Base-by-base conservation (phyloP, 1,139 yeast species). In the Insectozyma bohioensis region DNA sequence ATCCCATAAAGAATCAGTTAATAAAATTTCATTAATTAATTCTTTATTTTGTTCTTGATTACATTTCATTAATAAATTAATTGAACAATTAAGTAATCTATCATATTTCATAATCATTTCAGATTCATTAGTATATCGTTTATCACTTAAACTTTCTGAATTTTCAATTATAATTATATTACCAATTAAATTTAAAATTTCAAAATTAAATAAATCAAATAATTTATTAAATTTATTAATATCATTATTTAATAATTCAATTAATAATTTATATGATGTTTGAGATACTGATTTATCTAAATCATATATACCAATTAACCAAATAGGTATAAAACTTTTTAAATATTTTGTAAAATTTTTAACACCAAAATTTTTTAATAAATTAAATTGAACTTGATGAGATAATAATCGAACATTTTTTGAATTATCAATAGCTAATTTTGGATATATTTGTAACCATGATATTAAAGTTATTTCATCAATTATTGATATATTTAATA, bases 401-500 rank as follows among this genome's bases (percentile, higher is more conserved):
- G 86, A 57, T 20, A 70, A 52, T 4, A 61, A 41, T 37, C 97
- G 67, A 2, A 86, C 86, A 12, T 62, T 58, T 45, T 83, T 75
- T 3, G 90, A 77, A 36, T 76, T 77, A 43, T 85, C 95, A 9
- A 82, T 68, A 4, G 92, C 72, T 25, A 88, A 59, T 49, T 87
- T 86, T 1, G 96, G 83, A 49, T 85, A 90, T 26, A 85, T 47
- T 52, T 86, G 95, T 20, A 85, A 67, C 95, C 95, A 88, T 3
- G 87, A 72, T 6, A 75, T 61, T 6, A 80, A 50, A 2, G 74
- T 70, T 39, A 75, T 45, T 29, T 82, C 81, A 40, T 77, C 73
- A 4, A 55, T 47, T 11, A 21, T 20, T 4, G 26, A 8, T 5
- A 16, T 5, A 12, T 30, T 17, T 18, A 34, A 25, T 20, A 90